A percentile compares a stretch with the other conserved stretches of the same genome.
These are phyloP conservation scores for Rhododendron griersonianum DNA, from an alignment of 148 eudicot species.

Conservation along the genomic window DNA sequence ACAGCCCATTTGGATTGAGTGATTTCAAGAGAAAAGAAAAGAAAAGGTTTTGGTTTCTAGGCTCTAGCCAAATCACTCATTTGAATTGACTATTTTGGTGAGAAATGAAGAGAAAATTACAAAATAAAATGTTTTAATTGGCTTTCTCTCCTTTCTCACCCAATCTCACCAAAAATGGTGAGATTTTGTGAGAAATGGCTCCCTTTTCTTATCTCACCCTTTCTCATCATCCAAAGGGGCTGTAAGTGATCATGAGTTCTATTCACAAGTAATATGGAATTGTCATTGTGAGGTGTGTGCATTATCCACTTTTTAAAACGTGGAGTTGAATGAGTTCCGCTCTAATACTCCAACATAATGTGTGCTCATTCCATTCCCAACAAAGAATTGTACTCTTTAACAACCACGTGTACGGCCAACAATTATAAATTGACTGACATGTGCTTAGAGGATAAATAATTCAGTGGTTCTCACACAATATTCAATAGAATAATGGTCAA, in stretches of 20 bases:
- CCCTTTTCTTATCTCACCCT: too few species aligned
- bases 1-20: not conserved
- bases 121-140: too few species aligned
- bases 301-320: not conserved
- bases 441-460: not conserved
- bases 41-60: too few species aligned
- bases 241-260: not conserved
- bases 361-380: too few species aligned
- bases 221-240: too few species aligned
- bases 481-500: not conserved
- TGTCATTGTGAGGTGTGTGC: not conserved
- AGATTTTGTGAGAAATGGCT: too few species aligned
- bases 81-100: too few species aligned
- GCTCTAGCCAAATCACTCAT: too few species aligned
- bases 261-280: not conserved
- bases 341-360: not conserved
- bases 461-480: not conserved
- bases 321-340: not conserved
- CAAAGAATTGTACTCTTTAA: not conserved
- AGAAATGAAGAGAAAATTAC: too few species aligned
- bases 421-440: not conserved
- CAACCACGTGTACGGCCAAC: not conserved
- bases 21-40: too few species aligned
- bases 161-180: too few species aligned
- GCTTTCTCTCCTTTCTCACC: too few species aligned